Base-by-base conservation (phyloP, 345 rosid genomes). In the Corymbia maculata region DNA sequence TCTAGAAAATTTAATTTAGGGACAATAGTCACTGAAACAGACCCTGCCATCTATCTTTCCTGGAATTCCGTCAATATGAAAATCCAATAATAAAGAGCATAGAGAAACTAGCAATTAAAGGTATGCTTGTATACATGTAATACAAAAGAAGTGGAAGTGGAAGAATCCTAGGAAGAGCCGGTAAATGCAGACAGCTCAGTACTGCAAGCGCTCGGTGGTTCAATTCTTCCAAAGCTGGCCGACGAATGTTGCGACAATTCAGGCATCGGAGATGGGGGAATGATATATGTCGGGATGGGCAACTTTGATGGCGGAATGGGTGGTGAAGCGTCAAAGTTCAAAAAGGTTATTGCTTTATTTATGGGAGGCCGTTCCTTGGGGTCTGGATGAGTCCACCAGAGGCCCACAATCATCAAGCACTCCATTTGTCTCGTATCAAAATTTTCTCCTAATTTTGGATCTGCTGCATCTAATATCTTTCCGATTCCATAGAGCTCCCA, bases 361-460 rank as follows among this genome's bases (percentile, higher is more conserved):
- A 91, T 92, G 2, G 91, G 66, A 26, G 92, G 92, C 80, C 80
- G 80, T 4, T 32, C 80, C 2, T 70, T 70, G 9, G 80, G 47
- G 80, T 70, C 80, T 0, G 80, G 80, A 70, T 70, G 80, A 70
- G 45, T 32, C 13, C 80, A 32, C 45, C 24, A 70, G 13, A 70
- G 80, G 47, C 80, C 45, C 8, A 70, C 47, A 0, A 70, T 70
- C 80, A 70, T 70, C 80, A 70, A 70, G 11, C 80, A 44, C 80
- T 70, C 47, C 80, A 70, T 70, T 32, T 70, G 47, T 70, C 45
- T 70, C 7, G 1, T 7, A 70, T 85, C 55, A 0, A 84, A 59
- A 17, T 49, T 3, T 11, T 3, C 52, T 30, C 79, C 85, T 52
- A 88, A 26, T 52, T 50, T 85, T 26, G 80, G 24, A 50, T 88